Base-by-base conservation (phyloP, 1,139 yeast species). In the Nakaseomyces bracarensis region DNA sequence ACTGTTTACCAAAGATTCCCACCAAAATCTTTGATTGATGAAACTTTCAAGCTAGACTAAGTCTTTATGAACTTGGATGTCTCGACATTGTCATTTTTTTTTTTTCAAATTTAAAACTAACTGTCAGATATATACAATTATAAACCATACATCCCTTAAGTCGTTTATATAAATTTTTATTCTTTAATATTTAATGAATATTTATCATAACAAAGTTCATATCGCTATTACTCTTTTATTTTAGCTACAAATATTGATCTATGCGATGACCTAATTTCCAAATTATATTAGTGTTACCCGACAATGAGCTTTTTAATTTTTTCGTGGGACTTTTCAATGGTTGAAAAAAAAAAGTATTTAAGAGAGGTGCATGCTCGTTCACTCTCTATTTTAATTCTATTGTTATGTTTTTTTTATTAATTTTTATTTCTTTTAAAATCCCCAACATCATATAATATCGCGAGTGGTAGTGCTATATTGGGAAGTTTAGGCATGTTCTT, bases 371-470 rank as follows among this genome's bases (percentile, higher is more conserved):
- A 22, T 22, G 25, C 25, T 22, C 25, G 25, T 10, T 7, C n/a
- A n/a, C n/a, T n/a, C n/a, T n/a, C n/a, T n/a, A n/a, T 27, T 13
- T 14, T 5, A 2, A 14, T 14, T 27, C 10, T 18, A 25, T 25
- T 25, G 7, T 5, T 13, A 28, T 8, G 6, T 18, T 16, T 8
- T 19, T 30, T 22, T 30, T 16, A n/a, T 16, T 19, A 15, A 11
- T 38, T 25, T 2, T 14, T 11, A 15, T 14, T 23, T 28, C 9
- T 41, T 42, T 41, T 20, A 41, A 49, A 41, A 35, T 19, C 43
- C 29, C 42, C 45, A 54, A 55, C 59, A 55, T 55, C 59, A 55
- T 46, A 46, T 36, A 22, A 36, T 37, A 43, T 50, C 55, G 55
- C 53, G 23, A 42, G 43, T 43, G 45, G 43, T 45, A 25, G 42